phyloP scores from a whole-genome alignment of 2,329 filamentous ascomycete species.

The Incumbomyces lentus region DNA sequence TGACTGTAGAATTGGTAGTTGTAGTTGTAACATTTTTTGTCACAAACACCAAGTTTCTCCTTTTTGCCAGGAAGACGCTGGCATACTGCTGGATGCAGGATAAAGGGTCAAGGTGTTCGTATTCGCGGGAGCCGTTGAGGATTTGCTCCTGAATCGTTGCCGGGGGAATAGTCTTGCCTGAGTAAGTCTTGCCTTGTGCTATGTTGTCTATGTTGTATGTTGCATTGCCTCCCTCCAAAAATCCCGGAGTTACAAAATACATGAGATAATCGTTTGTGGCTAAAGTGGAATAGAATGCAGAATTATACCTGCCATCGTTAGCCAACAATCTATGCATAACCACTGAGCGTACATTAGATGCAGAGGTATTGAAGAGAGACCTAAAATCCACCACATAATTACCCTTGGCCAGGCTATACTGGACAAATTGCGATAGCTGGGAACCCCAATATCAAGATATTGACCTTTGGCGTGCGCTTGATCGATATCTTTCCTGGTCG shows the following conservation, averaged over 20 bases:
- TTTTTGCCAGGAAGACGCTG: conserved; percentile 7
- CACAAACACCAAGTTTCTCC: conserved; percentile 15
- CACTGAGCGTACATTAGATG: conserved; percentile 19
- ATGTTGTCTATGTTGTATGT: conserved; percentile 6
- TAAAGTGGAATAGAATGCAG: conserved; percentile 21
- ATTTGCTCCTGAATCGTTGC: background rate
- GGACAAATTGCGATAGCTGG: conserved; percentile 22
- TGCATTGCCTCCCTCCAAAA: conserved; percentile 11
- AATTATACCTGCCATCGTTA: conserved; percentile 22
- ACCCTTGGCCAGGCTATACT: conserved; percentile 9
- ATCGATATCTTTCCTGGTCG: conserved; percentile 25
- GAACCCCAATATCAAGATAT: conserved; percentile 26
- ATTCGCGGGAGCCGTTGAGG: background rate
- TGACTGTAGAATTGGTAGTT: background rate
- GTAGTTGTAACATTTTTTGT: conserved; percentile 5
- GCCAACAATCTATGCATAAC: background rate
- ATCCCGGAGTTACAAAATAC: conserved; percentile 14
- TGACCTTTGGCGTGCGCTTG: conserved; percentile 21
- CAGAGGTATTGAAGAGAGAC: conserved; percentile 19
- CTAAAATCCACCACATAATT: conserved; percentile 19
- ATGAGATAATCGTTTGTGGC: conserved; percentile 18
- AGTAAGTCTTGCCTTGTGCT: background rate
- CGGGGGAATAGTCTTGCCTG: background rate
- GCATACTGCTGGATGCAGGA: conserved; percentile 14
- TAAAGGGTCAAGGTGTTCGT: conserved; percentile 8